Conservation (phyloP, 495 filamentous ascomycete genomes). For the Umbilicaria muhlenbergii region DNA sequence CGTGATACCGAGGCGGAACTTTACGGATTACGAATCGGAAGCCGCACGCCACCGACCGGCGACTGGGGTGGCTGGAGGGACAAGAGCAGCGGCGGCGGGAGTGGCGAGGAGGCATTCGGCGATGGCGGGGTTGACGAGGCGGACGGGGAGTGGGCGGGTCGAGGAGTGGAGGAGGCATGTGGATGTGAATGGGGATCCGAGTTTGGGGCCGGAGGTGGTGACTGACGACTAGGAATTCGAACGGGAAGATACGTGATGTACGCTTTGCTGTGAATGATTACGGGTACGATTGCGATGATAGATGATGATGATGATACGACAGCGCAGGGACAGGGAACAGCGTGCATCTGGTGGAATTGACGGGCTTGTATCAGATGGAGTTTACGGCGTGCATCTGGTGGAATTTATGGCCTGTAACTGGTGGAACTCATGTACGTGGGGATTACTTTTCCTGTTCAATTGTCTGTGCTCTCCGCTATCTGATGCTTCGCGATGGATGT, state of each 20-base stretch:
- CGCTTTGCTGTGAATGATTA: not conserved
- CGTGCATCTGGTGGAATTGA: too few relatives aligned
- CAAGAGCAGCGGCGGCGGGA: not conserved
- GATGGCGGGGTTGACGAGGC: constrained; percentile 8
- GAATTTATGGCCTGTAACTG: too few relatives aligned
- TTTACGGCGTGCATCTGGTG: too few relatives aligned
- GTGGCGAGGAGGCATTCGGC: constrained; percentile 1
- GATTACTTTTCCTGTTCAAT: too few relatives aligned
- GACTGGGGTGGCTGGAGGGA: not conserved
- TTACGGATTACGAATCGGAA: not conserved
- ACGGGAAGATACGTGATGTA: not conserved
- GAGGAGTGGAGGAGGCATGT: constrained; percentile 14
- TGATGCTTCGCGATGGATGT: too few relatives aligned
- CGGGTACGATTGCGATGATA: too few relatives aligned
- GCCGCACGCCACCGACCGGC: constrained; percentile 2
- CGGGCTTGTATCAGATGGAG: too few relatives aligned
- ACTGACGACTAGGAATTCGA: not conserved
- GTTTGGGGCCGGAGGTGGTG: not conserved
- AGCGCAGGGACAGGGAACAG: too few relatives aligned
- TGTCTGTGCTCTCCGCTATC: too few relatives aligned
- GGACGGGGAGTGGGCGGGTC: constrained; percentile 6
- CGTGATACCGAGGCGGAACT: not conserved
- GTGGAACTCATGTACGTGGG: too few relatives aligned
- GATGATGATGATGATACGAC: too few relatives aligned
- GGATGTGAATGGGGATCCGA: not conserved